These are phyloP conservation scores for Tephrocybe sp. DNA, from an alignment of 768 basidiomycete genomes.

Conservation along the genomic window DNA sequence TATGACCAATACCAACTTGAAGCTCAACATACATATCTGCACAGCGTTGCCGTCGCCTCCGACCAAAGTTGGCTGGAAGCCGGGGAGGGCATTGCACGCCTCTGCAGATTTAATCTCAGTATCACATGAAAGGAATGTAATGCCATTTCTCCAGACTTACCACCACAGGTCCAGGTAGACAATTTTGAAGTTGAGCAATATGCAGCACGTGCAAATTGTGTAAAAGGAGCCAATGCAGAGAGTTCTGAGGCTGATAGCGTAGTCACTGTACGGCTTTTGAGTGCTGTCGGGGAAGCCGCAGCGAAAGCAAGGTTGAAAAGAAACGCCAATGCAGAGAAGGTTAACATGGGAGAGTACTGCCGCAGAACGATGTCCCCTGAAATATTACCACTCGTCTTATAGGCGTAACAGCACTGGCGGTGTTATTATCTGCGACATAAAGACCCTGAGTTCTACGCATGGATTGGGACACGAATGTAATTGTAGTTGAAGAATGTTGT, in stretches of 20 bases:
- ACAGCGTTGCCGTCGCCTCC: slow-evolving; percentile 2
- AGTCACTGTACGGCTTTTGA: slow-evolving; percentile 18
- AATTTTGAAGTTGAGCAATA: slow-evolving; percentile 43
- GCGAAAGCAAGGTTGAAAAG: slow-evolving; percentile 1
- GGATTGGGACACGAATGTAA: no score
- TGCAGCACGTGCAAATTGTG: slow-evolving; percentile 53
- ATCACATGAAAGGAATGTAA: no score
- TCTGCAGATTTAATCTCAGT: slow-evolving; percentile 17
- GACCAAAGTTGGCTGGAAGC: slow-evolving; percentile 24
- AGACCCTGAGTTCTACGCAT: no score
- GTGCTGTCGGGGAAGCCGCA: slow-evolving; percentile 14
- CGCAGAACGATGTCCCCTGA: not conserved
- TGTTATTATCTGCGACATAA: no score
- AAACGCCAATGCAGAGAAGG: slow-evolving; percentile 5
- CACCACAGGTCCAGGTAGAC: slow-evolving; percentile 43
- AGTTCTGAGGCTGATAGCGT: slow-evolving; percentile 30
- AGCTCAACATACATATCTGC: not conserved
- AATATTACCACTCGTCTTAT: no score
- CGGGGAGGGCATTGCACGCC: slow-evolving; percentile 39
- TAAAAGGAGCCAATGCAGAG: slow-evolving; percentile 40
- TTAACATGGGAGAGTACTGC: slow-evolving; percentile 5
- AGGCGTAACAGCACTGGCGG: no score
- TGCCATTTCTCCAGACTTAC: slow-evolving; percentile 21
- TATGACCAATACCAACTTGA: not conserved
- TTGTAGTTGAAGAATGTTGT: no score